Conservation (phyloP, 1,284 basidiomycete species). For the Athelia psychrophila region DNA sequence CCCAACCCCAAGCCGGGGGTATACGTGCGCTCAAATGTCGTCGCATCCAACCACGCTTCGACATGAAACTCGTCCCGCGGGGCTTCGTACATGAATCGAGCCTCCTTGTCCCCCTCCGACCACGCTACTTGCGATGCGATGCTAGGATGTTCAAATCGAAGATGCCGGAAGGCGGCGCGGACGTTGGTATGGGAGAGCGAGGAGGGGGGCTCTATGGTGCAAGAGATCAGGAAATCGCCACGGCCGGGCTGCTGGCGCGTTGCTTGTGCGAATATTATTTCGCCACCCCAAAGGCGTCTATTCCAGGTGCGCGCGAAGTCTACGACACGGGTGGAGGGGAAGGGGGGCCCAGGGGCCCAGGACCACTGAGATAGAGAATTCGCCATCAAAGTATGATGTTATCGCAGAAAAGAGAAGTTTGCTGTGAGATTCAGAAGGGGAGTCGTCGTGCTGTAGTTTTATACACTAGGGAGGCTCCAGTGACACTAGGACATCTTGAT, state of each 20-base stretch:
- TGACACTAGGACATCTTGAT: no score
- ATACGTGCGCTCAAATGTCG: background rate
- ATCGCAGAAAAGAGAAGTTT: no score
- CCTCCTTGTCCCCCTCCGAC: background rate
- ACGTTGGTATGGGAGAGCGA: background rate
- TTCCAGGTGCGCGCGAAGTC: background rate
- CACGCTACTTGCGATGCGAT: background rate
- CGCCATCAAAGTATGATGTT: no score
- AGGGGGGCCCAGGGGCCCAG: background rate
- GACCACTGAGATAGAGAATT: background rate
- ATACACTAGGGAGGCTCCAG: no score
- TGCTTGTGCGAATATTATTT: background rate
- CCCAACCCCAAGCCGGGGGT: background rate
- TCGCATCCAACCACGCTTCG: background rate
- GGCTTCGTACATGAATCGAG: background rate
- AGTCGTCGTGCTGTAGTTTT: no score
- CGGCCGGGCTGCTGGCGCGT: background rate
- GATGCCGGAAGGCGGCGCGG: background rate
- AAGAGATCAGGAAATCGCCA: background rate
- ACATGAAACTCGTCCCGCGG: background rate
- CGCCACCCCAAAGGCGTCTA: background rate
- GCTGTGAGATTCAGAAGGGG: no score
- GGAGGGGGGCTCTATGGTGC: background rate
- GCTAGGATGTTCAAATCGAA: background rate
- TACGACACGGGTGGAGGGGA: background rate